These are phyloP conservation scores for Chlorella vulgaris DNA, from an alignment of 139 green algal species.

Conservation along the genomic window DNA sequence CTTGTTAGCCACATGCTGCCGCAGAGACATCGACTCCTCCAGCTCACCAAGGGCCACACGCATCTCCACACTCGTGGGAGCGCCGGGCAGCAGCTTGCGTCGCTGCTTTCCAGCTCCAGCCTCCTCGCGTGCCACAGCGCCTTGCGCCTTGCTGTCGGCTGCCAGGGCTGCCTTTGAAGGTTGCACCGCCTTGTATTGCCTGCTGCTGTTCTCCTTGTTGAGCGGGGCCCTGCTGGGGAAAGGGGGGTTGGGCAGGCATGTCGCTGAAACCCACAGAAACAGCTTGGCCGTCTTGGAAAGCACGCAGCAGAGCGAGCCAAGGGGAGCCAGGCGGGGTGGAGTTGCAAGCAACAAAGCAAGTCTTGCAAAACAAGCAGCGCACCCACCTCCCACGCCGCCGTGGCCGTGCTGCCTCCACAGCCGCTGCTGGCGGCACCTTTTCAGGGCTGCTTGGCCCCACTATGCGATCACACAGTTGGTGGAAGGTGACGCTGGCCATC, in stretches of 20 bases:
- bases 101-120: not conserved
- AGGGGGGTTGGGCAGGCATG: not conserved
- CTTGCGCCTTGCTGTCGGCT: constrained; percentile 6
- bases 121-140: not conserved
- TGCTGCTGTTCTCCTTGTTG: not conserved
- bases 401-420: not conserved
- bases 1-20: not conserved
- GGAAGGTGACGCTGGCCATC: not conserved
- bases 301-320: not conserved
- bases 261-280: no score
- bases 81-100: constrained; percentile 25
- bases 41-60: constrained; percentile 21
- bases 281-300: not conserved
- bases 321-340: no score
- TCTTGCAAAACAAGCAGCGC: not conserved
- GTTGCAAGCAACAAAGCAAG: no score
- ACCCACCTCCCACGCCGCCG: not conserved
- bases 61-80: constrained; percentile 22
- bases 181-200: not conserved
- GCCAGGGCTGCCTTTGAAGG: no score
- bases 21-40: not conserved
- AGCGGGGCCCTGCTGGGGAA: not conserved
- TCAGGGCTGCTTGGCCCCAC: not conserved
- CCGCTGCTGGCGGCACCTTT: not conserved
- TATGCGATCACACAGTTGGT: no score